Evolutionary conservation across 2,329 filamentous ascomycete genomes (phyloP).

Genomic region (Ceratocystis harringtonii): DNA sequence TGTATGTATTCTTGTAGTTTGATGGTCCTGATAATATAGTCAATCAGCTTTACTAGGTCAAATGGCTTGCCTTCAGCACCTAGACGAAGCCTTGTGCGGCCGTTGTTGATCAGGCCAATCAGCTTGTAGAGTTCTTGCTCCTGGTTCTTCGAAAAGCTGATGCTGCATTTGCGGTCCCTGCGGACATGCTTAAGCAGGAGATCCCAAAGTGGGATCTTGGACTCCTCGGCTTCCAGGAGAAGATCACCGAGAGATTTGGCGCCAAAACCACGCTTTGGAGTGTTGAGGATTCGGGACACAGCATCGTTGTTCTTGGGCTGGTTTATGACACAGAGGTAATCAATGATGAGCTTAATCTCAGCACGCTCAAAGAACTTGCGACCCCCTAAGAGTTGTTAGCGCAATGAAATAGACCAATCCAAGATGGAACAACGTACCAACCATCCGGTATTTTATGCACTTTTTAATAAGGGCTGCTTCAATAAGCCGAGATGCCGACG

Average conservation of each 20-base stretch:
- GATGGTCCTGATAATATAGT: slow-evolving; percentile 46
- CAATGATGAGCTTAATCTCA: slow-evolving; percentile 74
- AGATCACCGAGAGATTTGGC: slow-evolving; percentile 61
- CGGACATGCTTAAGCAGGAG: slow-evolving; percentile 45
- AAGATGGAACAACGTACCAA: slow-evolving; percentile 33
- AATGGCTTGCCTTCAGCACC: slow-evolving; percentile 22
- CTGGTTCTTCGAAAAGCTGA: slow-evolving; percentile 36
- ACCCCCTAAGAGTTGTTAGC: slow-evolving; percentile 30
- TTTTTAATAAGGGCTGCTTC: slow-evolving; percentile 67
- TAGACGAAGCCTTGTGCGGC: slow-evolving; percentile 23
- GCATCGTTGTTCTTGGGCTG: slow-evolving; percentile 81
- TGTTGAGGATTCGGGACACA: slow-evolving; percentile 68
- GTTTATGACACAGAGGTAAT: slow-evolving; percentile 75
- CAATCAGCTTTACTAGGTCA: slow-evolving; percentile 34
- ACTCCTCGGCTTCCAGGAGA: slow-evolving; percentile 59
- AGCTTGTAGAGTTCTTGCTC: slow-evolving; percentile 29
- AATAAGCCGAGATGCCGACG: slow-evolving; percentile 68
- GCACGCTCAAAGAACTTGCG: slow-evolving; percentile 80
- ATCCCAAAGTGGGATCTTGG: slow-evolving; percentile 57
- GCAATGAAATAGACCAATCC: neutral
- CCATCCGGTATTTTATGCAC: slow-evolving; percentile 81
- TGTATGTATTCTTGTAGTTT: slow-evolving; percentile 61
- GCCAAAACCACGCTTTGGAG: slow-evolving; percentile 66
- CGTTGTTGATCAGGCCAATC: slow-evolving; percentile 28
- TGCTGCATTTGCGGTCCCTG: slow-evolving; percentile 32